These are phyloP conservation scores for Parmales sp. DNA, from an alignment of 108 stramenopile genomes.

Conservation along the genomic window DNA sequence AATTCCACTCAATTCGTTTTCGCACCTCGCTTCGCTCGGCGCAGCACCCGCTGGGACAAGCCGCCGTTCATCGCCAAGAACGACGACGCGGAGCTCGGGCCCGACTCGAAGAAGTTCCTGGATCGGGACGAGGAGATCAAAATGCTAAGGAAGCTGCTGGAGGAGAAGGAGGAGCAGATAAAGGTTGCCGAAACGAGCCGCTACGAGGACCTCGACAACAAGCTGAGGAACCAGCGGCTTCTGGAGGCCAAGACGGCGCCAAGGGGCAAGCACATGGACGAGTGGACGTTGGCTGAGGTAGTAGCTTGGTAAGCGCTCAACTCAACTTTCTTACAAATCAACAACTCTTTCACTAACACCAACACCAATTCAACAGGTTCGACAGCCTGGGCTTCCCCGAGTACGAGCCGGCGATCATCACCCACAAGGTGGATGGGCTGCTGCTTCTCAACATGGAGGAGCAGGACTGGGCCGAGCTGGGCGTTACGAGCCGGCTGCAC, in stretches of 20 bases:
- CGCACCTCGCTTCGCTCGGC: too few species aligned
- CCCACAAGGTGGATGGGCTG: slow-evolving; percentile 1
- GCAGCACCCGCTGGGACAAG: slow-evolving; percentile 9
- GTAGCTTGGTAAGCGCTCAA: slow-evolving; percentile 17
- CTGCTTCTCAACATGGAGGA: slow-evolving; percentile 15
- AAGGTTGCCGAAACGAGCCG: not conserved
- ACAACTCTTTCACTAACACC: too few species aligned
- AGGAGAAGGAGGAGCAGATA: slow-evolving; percentile 6
- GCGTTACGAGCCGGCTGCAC: slow-evolving; percentile 1
- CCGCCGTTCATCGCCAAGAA: slow-evolving; percentile 6
- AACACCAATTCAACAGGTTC: too few species aligned
- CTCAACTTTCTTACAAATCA: too few species aligned
- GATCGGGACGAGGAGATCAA: slow-evolving; percentile 14
- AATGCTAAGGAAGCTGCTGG: not conserved
- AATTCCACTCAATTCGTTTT: too few species aligned
- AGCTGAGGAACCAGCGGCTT: not conserved
- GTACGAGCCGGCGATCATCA: slow-evolving; percentile 3
- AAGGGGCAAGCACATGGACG: slow-evolving; percentile 11
- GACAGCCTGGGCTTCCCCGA: too few species aligned
- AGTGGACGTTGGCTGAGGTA: slow-evolving; percentile 9
- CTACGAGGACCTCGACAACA: not conserved
- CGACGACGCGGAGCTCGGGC: not conserved
- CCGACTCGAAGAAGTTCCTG: not conserved
- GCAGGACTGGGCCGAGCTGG: slow-evolving; percentile 13
- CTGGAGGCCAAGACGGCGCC: not conserved